Conservation (phyloP, 2,329 filamentous ascomycete species). For the Delphinella strobiligena region DNA sequence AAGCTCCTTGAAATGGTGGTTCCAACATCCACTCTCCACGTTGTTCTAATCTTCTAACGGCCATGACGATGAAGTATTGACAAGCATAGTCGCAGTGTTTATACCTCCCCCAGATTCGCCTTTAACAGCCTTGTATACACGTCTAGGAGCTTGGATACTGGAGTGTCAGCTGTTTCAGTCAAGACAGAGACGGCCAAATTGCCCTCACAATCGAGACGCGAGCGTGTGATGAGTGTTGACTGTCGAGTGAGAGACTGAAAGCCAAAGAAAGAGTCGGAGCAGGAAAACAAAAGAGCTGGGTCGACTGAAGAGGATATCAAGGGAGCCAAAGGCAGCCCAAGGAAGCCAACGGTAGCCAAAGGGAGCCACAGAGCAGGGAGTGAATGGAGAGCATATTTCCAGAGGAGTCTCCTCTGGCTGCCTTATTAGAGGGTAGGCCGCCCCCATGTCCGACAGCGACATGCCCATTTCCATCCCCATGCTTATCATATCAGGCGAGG, state of each 20-base stretch:
- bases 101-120: neutral
- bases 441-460: neutral
- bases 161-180: too few relatives aligned
- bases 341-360: too few relatives aligned
- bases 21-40: neutral
- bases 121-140: too few relatives aligned
- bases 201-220: neutral
- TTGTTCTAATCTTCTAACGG: neutral
- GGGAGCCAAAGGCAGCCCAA: too few relatives aligned
- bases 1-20: neutral
- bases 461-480: neutral
- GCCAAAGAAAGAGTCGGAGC: too few relatives aligned
- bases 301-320: too few relatives aligned
- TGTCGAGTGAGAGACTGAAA: too few relatives aligned
- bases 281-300: too few relatives aligned
- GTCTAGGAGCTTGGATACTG: too few relatives aligned
- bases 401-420: slow-evolving; percentile 76
- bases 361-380: slow-evolving; percentile 3
- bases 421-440: slow-evolving; percentile 71
- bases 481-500: slow-evolving; percentile 17
- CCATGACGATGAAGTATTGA: neutral
- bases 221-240: neutral
- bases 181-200: too few relatives aligned
- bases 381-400: slow-evolving; percentile 79
- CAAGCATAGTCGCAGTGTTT: neutral